Base-by-base conservation (phyloP, 2,329 filamentous ascomycete species). In the Sporothrix phasma region DNA sequence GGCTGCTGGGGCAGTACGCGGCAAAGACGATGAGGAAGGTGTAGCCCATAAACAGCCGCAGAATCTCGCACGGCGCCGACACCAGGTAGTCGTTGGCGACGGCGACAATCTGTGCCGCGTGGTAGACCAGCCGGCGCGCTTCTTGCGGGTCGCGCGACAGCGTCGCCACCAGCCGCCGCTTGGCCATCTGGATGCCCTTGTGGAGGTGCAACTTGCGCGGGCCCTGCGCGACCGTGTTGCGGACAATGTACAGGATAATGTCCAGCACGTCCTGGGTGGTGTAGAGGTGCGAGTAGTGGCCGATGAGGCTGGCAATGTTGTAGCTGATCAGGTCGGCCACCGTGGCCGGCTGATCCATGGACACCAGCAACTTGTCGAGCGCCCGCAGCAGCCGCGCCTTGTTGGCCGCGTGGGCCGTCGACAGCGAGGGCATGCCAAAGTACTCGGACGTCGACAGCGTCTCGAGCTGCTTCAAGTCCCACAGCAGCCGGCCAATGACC, bases 11-110 rank as follows among this genome's bases (percentile, higher is more conserved):
- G 15, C 68, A 68, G 58, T 73, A 70, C 2, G 69, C 67, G 1
- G 67, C 66, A 39, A 65, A 73, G 1, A 71, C 69, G 29, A 73
- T 63, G 11, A 74, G 67, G 51, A 71, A 71, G 10, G 71, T 69
- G 56, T 71, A 74, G 59, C 71, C 72, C 69, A 72, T 73, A 61
- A 74, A 74, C 1, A 73, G 41, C 5, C 72, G 70, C 68, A 74
- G 68, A 34, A 72, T 71, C 51, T 73, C 72, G 51, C 71, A 73
- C 0, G 73, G 72, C 1, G 71, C 68, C 15, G 71, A 71, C 15
- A 72, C 71, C 0, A 71, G 54, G 49, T 71, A 72, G 37, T 73
- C 71, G 53, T 70, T 70, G 41, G 72, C 71, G 3, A 71, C 67
- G 10, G 69, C 69, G 5, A 72, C 66, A 17, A 74, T 74, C 31